phyloP scores from a whole-genome alignment of 1,284 basidiomycete genomes.

The Mrakiaceae sp. region DNA sequence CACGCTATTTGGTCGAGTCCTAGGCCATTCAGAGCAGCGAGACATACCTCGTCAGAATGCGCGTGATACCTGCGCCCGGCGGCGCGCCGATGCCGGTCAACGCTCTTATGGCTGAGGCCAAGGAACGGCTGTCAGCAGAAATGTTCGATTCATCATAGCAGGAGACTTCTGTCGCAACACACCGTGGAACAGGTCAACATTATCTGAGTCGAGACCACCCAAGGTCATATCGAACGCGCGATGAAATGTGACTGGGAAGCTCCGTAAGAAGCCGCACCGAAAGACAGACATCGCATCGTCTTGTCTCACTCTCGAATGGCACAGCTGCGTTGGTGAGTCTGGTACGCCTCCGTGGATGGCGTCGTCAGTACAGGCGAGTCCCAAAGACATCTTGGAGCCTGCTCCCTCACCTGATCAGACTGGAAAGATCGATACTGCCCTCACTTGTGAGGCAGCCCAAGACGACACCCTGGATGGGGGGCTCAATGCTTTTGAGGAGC shows the following conservation, averaged over 20 bases:
- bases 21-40: not conserved
- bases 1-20: too few relatives aligned
- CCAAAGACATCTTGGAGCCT: too few relatives aligned
- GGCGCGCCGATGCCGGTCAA: too few relatives aligned
- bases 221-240: conserved; percentile 62
- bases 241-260: conserved; percentile 56
- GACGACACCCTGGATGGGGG: conserved; percentile 52
- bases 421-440: conserved; percentile 46
- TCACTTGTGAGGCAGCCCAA: conserved; percentile 49
- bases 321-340: too few relatives aligned
- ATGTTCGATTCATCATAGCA: not conserved
- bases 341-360: too few relatives aligned
- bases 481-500: conserved; percentile 38
- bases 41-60: conserved; percentile 57
- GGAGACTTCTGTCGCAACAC: not conserved
- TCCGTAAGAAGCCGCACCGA: not conserved
- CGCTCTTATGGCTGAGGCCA: too few relatives aligned
- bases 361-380: too few relatives aligned
- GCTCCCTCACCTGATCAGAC: too few relatives aligned
- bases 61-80: conserved; percentile 49
- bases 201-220: conserved; percentile 31
- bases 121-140: too few relatives aligned
- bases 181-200: not conserved
- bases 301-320: not conserved
- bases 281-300: conserved; percentile 5